Base-by-base conservation (phyloP, 2,329 filamentous ascomycete genomes). In the Sporothrix dimorphospora region DNA sequence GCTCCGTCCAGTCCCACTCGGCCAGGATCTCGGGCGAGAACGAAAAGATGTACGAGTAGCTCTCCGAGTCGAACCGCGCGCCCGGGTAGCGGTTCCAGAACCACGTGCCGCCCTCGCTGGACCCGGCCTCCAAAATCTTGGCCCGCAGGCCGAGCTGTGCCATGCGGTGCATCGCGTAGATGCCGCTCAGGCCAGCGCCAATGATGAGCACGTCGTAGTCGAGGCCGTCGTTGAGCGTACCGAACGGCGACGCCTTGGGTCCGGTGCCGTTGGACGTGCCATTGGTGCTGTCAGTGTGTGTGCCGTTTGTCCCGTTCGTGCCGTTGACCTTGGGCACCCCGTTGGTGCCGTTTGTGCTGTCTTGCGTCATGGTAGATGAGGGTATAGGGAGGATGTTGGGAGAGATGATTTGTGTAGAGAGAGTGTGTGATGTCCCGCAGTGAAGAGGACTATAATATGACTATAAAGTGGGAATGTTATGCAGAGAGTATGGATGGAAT, bases 61-160 rank as follows among this genome's bases (percentile, higher is more conserved):
- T 68, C 67, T 79, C 77, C 1, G 78, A 78, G 69, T 85, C 83
- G 21, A 84, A 81, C 1, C 81, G 78, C 1, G 82, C 81, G 0
- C 83, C 83, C 1, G 83, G 83, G 68, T 84, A 85, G 1, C 79
- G 75, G 75, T 84, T 84, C 79, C 81, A 83, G 71, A 79, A 80
- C 84, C 85, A 87, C 1, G 83, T 85, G 0, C 85, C 84, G 4
- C 83, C 83, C 45, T 81, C 80, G 5, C 77, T 79, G 19, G 79
- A 78, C 14, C 79, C 82, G 30, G 80, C 81, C 72, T 85, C 83
- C n/a, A 84, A 72, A 5, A 81, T 79, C 71, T 78, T 80, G 69
- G 79, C 78, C 57, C 77, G 76, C 55, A 80, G 76, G 1, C 81
- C 81, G 12, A 82, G 78, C 49, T 84, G 74, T 4, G 79, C 77